phyloP scores from a whole-genome alignment of 2,329 filamentous ascomycete genomes.

The Arthroderma sp. region DNA sequence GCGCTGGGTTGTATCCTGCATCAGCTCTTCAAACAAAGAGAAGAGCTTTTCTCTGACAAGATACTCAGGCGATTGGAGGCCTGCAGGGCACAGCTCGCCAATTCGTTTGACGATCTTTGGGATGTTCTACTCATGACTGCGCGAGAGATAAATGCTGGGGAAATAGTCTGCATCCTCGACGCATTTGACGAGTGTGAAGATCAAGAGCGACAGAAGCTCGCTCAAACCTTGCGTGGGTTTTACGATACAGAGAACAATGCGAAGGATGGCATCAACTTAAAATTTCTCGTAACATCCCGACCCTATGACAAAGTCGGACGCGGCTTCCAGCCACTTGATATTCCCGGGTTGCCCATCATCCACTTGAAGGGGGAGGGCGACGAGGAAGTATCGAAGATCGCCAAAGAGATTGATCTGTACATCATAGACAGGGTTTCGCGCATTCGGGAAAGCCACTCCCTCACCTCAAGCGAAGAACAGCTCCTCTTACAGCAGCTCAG shows the following conservation, averaged over 20 bases:
- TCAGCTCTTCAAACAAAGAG: constrained; percentile 23
- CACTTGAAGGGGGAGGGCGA: constrained; percentile 13
- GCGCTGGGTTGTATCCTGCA: constrained; percentile 27
- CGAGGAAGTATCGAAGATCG: constrained; percentile 10
- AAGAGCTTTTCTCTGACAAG: constrained; percentile 9
- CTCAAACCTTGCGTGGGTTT: constrained; percentile 10
- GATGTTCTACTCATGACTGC: constrained; percentile 14
- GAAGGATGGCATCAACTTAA: constrained; percentile 14
- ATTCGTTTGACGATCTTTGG: constrained; percentile 21
- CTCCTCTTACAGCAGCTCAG: constrained; percentile 12
- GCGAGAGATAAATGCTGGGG: constrained; percentile 5
- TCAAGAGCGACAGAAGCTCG: constrained; percentile 12
- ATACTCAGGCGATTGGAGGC: constrained; percentile 13
- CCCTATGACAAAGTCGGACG: constrained; percentile 13
- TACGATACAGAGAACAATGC: constrained; percentile 12
- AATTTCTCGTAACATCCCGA: constrained; percentile 23
- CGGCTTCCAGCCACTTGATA: constrained; percentile 7
- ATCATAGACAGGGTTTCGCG: constrained; percentile 11
- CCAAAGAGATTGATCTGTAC: constrained; percentile 16
- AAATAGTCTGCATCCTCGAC: constrained; percentile 29
- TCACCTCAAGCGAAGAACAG: constrained; percentile 9
- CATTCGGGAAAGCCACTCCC: constrained; percentile 9
- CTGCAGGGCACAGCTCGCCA: constrained; percentile 9
- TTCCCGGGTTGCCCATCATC: constrained; percentile 8
- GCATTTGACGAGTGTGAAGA: constrained; percentile 30